Base-by-base conservation (phyloP, 2,329 filamentous ascomycete species). In the Achaetomium macrosporum region DNA sequence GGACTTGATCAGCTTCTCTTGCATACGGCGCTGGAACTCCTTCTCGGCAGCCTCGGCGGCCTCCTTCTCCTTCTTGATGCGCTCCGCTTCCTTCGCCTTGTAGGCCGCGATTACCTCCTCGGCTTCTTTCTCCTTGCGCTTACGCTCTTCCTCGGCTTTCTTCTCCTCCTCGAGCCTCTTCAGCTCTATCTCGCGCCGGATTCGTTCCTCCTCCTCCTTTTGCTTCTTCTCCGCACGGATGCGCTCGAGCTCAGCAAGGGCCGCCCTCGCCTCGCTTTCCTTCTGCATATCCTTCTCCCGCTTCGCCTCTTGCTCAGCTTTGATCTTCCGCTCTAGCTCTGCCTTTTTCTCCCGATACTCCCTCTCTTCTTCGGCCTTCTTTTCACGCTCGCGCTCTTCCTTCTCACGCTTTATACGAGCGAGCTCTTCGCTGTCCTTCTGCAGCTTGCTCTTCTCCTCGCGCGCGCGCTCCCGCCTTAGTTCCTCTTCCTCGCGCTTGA, bases 1-100 rank as follows among this genome's bases (percentile, higher is more conserved):
- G 2, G 81, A 78, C 45, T 77, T 76, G 54, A 78, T 67, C 36
- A 85, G 69, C 46, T 83, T 76, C 57, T 83, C 78, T 61, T 79
- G 77, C 43, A 85, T 68, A 39, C 77, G 74, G 25, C 71, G 70
- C 62, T 77, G 73, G 59, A 80, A 83, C 52, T 61, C 63, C 58
- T 61, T 63, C 33, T 65, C 61, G 29, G 33, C 42, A 6, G 41
- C 47, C 50, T 64, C 62, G 47, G 57, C 53, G 33, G 59, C 60
- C 17, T 47, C 50, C 56, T 59, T 57, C 40, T 61, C 61, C 54
- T 59, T 62, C 16, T 53, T 58, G 17, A 55, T 20, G 19, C 61
- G 57, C 55, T 61, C 60, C 1, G 55, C 49, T 50, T 61, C 59
- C 47, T 60, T 57, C 19, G 58, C 59, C 52, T 62, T 61, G 41